Percentiles rank a stretch among this genome's conserved stretches.
These are phyloP conservation scores for Pythium brassicae DNA, from an alignment of 352 stramenopile species.

Conservation along the genomic window DNA sequence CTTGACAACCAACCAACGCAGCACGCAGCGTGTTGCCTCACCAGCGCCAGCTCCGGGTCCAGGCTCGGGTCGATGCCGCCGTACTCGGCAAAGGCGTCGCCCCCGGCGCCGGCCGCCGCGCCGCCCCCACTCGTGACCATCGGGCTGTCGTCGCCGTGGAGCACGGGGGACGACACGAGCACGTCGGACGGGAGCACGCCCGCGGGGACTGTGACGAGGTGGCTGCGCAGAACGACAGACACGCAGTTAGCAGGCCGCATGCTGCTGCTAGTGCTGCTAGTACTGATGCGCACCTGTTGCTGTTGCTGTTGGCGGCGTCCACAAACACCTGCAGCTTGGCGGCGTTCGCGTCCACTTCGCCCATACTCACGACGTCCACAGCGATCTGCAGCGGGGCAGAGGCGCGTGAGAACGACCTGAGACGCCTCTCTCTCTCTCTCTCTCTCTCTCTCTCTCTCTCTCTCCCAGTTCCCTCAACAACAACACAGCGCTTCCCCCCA, in stretches of 20 bases:
- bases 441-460: no score
- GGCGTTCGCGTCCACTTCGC: slow-evolving; percentile 91
- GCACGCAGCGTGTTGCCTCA: slow-evolving; percentile 20
- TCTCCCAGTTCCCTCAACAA: no score
- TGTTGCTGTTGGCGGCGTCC: slow-evolving; percentile 92
- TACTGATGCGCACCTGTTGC: slow-evolving; percentile 46
- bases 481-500: no score
- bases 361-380: slow-evolving; percentile 97
- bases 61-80: slow-evolving; percentile 97
- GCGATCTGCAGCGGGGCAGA: slow-evolving; percentile 65
- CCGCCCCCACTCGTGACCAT: slow-evolving; percentile 37
- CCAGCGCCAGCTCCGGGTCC: slow-evolving; percentile 98
- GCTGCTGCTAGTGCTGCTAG: neutral
- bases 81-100: slow-evolving; percentile 90
- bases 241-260: neutral
- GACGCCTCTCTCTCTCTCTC: no score
- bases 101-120: slow-evolving; percentile 26
- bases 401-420: neutral
- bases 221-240: slow-evolving; percentile 27
- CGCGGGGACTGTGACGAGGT: slow-evolving; percentile 96
- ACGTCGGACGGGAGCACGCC: slow-evolving; percentile 98
- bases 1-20: neutral
- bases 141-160: slow-evolving; percentile 84
- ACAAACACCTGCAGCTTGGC: slow-evolving; percentile 88
- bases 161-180: slow-evolving; percentile 93